Base-by-base conservation (phyloP, 768 basidiomycete species). In the Dentipellis fragilis region DNA sequence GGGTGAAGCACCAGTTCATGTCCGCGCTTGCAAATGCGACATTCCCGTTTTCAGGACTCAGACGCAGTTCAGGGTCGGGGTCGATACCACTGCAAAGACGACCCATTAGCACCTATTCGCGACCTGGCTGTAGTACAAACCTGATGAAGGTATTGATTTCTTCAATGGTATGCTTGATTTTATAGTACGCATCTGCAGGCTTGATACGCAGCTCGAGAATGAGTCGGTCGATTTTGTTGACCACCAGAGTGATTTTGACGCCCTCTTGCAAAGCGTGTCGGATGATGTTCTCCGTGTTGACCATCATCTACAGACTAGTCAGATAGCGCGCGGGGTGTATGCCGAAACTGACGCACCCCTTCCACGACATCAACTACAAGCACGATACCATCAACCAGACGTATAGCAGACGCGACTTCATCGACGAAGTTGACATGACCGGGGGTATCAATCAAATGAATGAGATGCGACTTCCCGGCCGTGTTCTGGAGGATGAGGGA, bases 341-440 rank as follows among this genome's bases (percentile, higher is more conserved):
- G 45, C 58, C 53, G 7, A 23, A 37, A 52, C 48, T 35, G 29
- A 29, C 29, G 29, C 66, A 95, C 95, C 63, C 96, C 96, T 74
- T 98, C 96, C 4, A 98, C 89, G n/a, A 90, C 96, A 64, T 99
- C 96, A 3, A 99, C 94, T 1, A 98, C 94, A 21, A 99, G 71
- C 1, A 98, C 70, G 47, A 96, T 83, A 36, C 96, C 96, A 66
- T 99, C 96, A 16, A 81, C 85, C 39, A 97, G 72, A 46, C 96
- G 80, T 56, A 94, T 82, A 8, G 90, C 78, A 7, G 87, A 82
- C 1, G 93, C 94, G 19, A 93, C 93, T 71, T 99, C 96, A 65
- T 99, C 96, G n/a, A 94, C 81, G 66, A 99, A 98, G 71, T 98
- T 98, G 57, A 94, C 91, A 65, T 99, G 96, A 36, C 96, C 96